Conservation (phyloP, 257 asterid species). For the Verbena officinalis region DNA sequence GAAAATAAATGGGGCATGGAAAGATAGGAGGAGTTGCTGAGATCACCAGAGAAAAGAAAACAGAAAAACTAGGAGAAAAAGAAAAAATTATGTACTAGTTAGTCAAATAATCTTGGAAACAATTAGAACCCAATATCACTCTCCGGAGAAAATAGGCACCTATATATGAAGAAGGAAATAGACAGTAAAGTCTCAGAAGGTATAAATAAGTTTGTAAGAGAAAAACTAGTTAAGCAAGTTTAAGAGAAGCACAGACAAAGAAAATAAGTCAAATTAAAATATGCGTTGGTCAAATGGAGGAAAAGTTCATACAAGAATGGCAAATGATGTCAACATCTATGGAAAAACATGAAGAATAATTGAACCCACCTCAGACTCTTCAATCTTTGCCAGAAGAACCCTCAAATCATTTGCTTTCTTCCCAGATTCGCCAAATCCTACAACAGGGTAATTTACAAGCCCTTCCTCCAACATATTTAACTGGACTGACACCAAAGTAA, state of each 20-base stretch:
- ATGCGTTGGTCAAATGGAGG: constrained; percentile 1
- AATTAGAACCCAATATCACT: constrained; percentile 2
- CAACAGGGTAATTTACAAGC: constrained; percentile 85
- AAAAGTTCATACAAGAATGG: constrained; percentile 21
- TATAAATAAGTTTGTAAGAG: constrained; percentile 22
- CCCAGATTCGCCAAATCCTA: constrained; percentile 99
- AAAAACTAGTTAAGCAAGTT: constrained; percentile 17
- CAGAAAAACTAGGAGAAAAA: not conserved
- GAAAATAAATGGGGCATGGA: not conserved
- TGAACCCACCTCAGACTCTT: constrained; percentile 90
- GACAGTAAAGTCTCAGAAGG: constrained; percentile 21
- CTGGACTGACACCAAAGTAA: constrained; percentile 85
- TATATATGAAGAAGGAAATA: constrained; percentile 18
- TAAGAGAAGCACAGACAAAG: constrained; percentile 8
- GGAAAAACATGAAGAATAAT: constrained; percentile 20
- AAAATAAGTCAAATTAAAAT: not conserved
- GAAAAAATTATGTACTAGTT: constrained; percentile 14
- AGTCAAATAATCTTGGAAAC: constrained; percentile 9
- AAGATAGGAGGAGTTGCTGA: not conserved
- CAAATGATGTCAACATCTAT: constrained; percentile 12
- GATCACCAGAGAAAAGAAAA: too few species aligned
- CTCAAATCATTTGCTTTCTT: constrained; percentile 77
- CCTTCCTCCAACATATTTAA: constrained; percentile 98
- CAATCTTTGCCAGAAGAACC: constrained; percentile 89
- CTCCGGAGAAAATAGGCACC: constrained; percentile 9